A percentile compares a stretch with the other conserved stretches of the same genome.
Evolutionary conservation across 371 early-diverging fungal genomes (phyloP).

Genomic region (Capniomyces stellatus): DNA sequence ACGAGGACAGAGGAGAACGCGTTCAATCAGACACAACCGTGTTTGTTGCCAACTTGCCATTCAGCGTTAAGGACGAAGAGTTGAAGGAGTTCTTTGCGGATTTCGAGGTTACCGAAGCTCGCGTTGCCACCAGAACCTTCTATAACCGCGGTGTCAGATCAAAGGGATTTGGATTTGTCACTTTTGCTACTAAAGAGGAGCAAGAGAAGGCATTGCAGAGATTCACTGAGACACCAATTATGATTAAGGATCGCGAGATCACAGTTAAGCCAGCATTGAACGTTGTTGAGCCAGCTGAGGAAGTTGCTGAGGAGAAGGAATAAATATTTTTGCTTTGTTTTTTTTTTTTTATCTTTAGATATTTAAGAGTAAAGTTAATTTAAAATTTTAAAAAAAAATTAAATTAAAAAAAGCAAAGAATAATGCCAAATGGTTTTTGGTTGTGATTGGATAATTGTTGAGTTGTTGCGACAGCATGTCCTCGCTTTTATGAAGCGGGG

Average conservation of each 20-base stretch:
- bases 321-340: background rate
- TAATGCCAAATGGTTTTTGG: too few relatives aligned
- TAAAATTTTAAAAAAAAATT: too few relatives aligned
- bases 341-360: background rate
- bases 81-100: constrained; percentile 53
- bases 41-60: constrained; percentile 87
- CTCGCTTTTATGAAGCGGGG: too few relatives aligned
- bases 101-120: constrained; percentile 55
- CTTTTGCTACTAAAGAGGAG: constrained; percentile 52
- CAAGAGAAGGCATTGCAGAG: constrained; percentile 51
- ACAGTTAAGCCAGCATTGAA: constrained; percentile 57
- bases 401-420: too few relatives aligned
- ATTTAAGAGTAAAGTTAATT: background rate
- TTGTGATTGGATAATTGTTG: too few relatives aligned
- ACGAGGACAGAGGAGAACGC: constrained; percentile 14
- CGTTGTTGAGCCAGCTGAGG: constrained; percentile 4
- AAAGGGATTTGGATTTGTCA: constrained; percentile 88
- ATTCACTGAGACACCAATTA: constrained; percentile 12
- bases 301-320: background rate
- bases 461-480: too few relatives aligned
- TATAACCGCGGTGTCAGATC: constrained; percentile 32
- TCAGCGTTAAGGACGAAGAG: constrained; percentile 54
- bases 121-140: constrained; percentile 40
- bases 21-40: constrained; percentile 63
- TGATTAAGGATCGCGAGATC: constrained; percentile 23